These are phyloP conservation scores for Geotrichum europaeum DNA, from an alignment of 1,139 yeast genomes.

Conservation along the genomic window DNA sequence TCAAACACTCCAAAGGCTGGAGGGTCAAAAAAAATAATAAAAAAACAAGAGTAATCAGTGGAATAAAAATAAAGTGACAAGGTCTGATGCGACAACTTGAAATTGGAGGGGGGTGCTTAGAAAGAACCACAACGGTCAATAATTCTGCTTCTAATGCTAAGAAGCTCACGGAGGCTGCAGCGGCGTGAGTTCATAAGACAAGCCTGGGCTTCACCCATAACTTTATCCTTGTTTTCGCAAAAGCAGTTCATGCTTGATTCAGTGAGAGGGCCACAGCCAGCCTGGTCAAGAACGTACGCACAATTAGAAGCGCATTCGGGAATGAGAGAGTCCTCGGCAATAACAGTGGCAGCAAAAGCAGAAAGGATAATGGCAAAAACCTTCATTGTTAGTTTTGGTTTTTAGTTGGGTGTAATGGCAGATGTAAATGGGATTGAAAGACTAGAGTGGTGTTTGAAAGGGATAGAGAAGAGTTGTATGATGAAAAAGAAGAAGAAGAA, in stretches of 20 bases:
- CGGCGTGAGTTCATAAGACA: conserved; percentile 6
- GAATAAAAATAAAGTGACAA: neutral
- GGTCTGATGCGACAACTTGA: neutral
- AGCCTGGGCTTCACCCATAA: conserved; percentile 3
- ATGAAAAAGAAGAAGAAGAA: neutral
- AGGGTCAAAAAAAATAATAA: neutral
- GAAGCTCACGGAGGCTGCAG: conserved; percentile 8
- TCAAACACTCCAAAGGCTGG: neutral
- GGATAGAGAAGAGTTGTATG: neutral
- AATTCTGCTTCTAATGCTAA: conserved; percentile 6
- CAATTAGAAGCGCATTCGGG: conserved; percentile 12
- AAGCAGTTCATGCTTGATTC: conserved; percentile 9
- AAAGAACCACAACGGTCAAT: conserved; percentile 3
- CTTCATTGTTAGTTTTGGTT: neutral
- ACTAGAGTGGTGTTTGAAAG: neutral
- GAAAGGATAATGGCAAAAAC: neutral
- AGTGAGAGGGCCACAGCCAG: conserved; percentile 16
- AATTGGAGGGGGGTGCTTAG: neutral
- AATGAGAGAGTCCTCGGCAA: neutral
- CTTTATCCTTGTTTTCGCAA: conserved; percentile 7
- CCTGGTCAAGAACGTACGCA: conserved; percentile 3
- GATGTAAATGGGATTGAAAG: neutral
- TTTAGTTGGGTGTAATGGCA: neutral
- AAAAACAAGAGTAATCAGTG: neutral
- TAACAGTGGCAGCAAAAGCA: neutral